A percentile compares a stretch with the other conserved stretches of the same genome.
Conservation (phyloP, 1,284 basidiomycete genomes). For the Apiotrichum gamsii region DNA sequence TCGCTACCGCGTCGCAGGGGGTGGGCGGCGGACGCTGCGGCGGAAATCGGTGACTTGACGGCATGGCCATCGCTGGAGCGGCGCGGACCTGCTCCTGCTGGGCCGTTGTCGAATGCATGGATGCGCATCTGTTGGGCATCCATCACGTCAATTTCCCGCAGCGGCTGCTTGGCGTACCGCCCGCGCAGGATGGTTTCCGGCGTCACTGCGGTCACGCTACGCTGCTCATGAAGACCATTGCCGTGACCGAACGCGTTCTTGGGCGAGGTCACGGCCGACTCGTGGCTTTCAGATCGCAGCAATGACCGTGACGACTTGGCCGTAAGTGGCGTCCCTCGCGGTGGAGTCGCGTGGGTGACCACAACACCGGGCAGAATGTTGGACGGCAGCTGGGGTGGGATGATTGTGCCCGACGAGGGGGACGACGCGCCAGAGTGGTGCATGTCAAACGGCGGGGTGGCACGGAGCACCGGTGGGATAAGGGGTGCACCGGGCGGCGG, state of each 20-base stretch:
- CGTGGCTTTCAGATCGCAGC: too few species aligned
- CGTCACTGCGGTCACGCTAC: too few species aligned
- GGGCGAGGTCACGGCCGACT: too few species aligned
- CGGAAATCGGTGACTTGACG: too few species aligned
- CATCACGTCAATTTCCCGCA: conserved; percentile 2
- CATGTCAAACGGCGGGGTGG: background rate
- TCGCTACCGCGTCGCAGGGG: background rate
- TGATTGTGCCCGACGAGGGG: background rate
- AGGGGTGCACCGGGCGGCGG: conserved; percentile 23
- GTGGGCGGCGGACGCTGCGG: background rate
- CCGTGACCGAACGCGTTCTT: too few species aligned
- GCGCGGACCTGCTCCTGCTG: too few species aligned
- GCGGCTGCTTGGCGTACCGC: conserved; percentile 25
- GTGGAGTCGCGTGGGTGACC: background rate
- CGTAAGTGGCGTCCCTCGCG: background rate
- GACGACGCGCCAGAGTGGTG: background rate
- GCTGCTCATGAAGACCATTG: too few species aligned
- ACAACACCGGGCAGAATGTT: conserved; percentile 1
- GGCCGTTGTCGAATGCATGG: too few species aligned
- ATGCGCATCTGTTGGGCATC: too few species aligned
- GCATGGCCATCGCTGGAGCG: too few species aligned
- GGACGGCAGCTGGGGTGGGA: background rate
- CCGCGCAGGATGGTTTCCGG: conserved; percentile 16
- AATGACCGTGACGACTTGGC: too few species aligned
- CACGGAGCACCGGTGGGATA: background rate